Conservation (phyloP, 108 stramenopile species). For the Nitzschia palea region DNA sequence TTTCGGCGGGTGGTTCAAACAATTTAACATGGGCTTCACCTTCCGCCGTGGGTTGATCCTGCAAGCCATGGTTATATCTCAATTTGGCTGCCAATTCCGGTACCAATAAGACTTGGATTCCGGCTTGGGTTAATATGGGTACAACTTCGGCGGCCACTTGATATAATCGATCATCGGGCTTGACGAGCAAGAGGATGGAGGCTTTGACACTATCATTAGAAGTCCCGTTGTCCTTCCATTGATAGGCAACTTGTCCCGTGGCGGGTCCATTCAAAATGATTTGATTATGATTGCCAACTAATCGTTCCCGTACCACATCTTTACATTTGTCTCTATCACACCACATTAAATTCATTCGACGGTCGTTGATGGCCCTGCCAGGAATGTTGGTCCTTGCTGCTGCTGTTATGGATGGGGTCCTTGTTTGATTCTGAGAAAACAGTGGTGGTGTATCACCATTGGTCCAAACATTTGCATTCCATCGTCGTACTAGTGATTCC, state of each 20-base stretch:
- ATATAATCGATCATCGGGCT: conserved; percentile 61
- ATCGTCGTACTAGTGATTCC: neutral
- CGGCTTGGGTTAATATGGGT: conserved; percentile 41
- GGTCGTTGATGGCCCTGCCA: conserved; percentile 6
- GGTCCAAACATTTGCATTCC: neutral
- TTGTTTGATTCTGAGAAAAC: neutral
- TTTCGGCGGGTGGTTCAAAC: conserved; percentile 56
- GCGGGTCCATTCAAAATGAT: conserved; percentile 75
- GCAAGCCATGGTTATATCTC: conserved; percentile 50
- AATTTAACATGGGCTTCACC: conserved; percentile 29
- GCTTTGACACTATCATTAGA: conserved; percentile 13
- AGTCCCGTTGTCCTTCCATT: conserved; percentile 39
- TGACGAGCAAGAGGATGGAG: conserved; percentile 70
- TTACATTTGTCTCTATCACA: conserved; percentile 54
- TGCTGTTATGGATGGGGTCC: neutral
- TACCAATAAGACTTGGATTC: conserved; percentile 57
- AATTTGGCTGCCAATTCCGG: conserved; percentile 61
- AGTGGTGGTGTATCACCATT: neutral
- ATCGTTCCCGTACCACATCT: conserved; percentile 67
- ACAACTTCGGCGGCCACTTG: conserved; percentile 61
- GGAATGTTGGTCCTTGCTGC: too few relatives aligned
- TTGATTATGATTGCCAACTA: conserved; percentile 75
- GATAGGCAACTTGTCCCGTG: conserved; percentile 81
- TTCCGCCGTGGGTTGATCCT: conserved; percentile 36
- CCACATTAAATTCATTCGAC: conserved; percentile 73